These are phyloP conservation scores for Fusarium papillatum DNA, from an alignment of 2,329 filamentous ascomycete species.

Conservation along the genomic window DNA sequence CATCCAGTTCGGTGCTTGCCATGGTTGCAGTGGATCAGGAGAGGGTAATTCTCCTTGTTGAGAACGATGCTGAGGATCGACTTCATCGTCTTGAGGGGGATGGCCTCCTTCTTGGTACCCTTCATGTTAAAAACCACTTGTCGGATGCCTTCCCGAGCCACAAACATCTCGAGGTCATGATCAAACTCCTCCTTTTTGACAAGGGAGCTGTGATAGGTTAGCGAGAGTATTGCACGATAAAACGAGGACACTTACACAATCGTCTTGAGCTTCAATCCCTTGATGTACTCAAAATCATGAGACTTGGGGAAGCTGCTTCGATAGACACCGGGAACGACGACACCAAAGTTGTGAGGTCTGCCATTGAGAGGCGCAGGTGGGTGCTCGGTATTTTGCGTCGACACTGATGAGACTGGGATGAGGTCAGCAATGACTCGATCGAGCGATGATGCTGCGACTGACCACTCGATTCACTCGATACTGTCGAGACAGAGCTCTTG, in stretches of 20 bases:
- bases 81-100: constrained; percentile 76
- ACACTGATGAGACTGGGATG: constrained; percentile 32
- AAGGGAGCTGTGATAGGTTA: constrained; percentile 63
- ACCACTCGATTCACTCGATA: constrained; percentile 36
- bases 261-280: constrained; percentile 79
- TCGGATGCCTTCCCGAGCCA: constrained; percentile 75
- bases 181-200: constrained; percentile 72
- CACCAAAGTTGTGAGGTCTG: constrained; percentile 80
- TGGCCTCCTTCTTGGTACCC: constrained; percentile 88
- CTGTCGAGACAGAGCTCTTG: constrained; percentile 27
- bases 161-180: constrained; percentile 70
- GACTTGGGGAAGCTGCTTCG: constrained; percentile 84
- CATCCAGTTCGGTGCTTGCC: constrained; percentile 95
- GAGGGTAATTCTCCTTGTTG: constrained; percentile 80
- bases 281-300: constrained; percentile 79
- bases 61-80: constrained; percentile 80
- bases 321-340: constrained; percentile 81
- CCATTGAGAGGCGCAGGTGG: constrained; percentile 43
- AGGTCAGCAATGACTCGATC: constrained; percentile 16
- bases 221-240: constrained; percentile 2
- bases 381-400: constrained; percentile 30
- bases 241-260: constrained; percentile 72
- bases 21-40: constrained; percentile 94
- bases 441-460: neutral
- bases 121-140: constrained; percentile 84